These are phyloP conservation scores for Hysterangium stoloniferum DNA, from an alignment of 768 basidiomycete genomes.

Conservation along the genomic window DNA sequence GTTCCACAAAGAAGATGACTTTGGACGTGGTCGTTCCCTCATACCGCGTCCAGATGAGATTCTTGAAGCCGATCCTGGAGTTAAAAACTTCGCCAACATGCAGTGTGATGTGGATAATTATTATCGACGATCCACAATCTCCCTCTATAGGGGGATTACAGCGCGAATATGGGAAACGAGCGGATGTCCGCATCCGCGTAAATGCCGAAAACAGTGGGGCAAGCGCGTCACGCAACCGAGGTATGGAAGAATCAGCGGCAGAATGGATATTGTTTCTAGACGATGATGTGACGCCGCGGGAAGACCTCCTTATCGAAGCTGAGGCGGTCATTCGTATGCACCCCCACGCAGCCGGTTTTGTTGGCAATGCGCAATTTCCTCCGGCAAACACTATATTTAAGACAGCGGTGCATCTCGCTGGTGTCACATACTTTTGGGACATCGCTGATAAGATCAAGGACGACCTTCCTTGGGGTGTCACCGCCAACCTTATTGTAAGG, in stretches of 20 bases:
- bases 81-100: conserved; percentile 37
- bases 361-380: conserved; percentile 46
- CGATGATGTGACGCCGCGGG: conserved; percentile 42
- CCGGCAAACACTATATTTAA: conserved; percentile 40
- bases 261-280: conserved; percentile 57
- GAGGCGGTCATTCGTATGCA: conserved; percentile 40
- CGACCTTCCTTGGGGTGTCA: conserved; percentile 57
- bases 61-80: conserved; percentile 37
- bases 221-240: conserved; percentile 47
- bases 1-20: conserved; percentile 32
- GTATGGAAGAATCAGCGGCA: conserved; percentile 45
- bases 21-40: conserved; percentile 51
- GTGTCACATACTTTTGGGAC: conserved; percentile 56
- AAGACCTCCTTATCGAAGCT: conserved; percentile 36
- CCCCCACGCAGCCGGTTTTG: conserved; percentile 44
- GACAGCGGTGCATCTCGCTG: conserved; percentile 45
- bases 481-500: conserved; percentile 48
- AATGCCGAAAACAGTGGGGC: conserved; percentile 44
- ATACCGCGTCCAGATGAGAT: conserved; percentile 41
- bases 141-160: conserved; percentile 31
- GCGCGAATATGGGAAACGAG: conserved; percentile 31
- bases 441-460: conserved; percentile 40
- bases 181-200: conserved; percentile 47
- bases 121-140: conserved; percentile 47
- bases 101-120: conserved; percentile 48